Evolutionary conservation across 2,329 filamentous ascomycete species (phyloP), one percentile per base, ranked within the genome.

Genomic region (Sclerotinia minor): DNA sequence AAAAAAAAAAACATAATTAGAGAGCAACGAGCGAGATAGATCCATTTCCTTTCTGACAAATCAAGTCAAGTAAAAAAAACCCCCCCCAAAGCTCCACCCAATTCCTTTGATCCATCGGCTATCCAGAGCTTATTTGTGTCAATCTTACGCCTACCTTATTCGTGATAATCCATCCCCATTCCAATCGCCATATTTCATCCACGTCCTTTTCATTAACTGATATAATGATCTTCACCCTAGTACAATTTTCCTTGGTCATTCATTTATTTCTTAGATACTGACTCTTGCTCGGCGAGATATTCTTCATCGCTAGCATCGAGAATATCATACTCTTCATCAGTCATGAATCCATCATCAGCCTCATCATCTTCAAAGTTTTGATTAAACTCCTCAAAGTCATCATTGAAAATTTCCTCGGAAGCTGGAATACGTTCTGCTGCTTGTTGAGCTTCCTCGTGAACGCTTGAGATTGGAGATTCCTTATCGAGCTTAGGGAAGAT

Each of bases 321-420:
- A 72, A 98, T 94, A 76, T 99, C 95, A 78, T 98, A 99, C 81
- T 99, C 95, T 79, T 98, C 95, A 72, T 99, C 95, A 0, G 95
- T 98, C 83, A 96, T 81, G 83, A 97, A 97, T 17, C 89, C 91
- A 69, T 91, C 87, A 17, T 88, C 87, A 1, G 84, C 85, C n/a
- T 80, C 81, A 52, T 87, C 83, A 49, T 82, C 82, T 58, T 89
- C 88, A n/a, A 87, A 35, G 58, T 61, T 61, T 86, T 60, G 82
- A 81, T 65, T 84, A 58, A 84, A 81, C 26, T 87, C 83, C 24
- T 84, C 83, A 21, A 78, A 79, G 57, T 80, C 76, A 50, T 76
- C 72, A 72, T 67, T 54, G 26, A 60, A 50, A 7, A 77, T 68
- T 69, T 79, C 73, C 68, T 77, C 69, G 68, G 80, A 75, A 59